A percentile compares a stretch with the other conserved stretches of the same genome.
Conservation (phyloP, 306 rosid genomes). For the Cicer judaicum region DNA sequence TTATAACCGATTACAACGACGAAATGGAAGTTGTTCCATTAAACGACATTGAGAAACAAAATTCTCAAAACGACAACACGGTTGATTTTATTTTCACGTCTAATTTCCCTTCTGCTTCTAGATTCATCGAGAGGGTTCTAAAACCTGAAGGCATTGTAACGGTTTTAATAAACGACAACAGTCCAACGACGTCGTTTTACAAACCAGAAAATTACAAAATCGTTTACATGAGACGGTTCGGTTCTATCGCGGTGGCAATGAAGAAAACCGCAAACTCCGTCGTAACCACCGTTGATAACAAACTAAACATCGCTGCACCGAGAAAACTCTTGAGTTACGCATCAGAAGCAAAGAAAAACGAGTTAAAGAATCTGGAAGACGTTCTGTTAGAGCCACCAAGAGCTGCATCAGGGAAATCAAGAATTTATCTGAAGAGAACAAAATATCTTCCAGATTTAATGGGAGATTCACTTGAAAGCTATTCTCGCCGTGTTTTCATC, state of each 20-base stretch:
- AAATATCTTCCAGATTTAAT: conserved; percentile 71
- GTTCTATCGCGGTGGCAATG: conserved; percentile 54
- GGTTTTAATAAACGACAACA: conserved; percentile 12
- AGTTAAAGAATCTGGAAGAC: conserved; percentile 69
- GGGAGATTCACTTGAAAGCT: conserved; percentile 73
- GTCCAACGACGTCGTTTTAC: neutral
- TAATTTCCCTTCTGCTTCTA: conserved; percentile 38
- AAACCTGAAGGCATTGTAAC: conserved; percentile 52
- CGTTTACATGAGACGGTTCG: conserved; percentile 52
- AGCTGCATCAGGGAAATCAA: conserved; percentile 65
- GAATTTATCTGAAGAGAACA: conserved; percentile 57
- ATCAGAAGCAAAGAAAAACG: conserved; percentile 62
- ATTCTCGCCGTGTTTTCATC: conserved; percentile 72
- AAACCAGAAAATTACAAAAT: conserved; percentile 51
- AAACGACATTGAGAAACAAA: conserved; percentile 46
- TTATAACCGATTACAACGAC: conserved; percentile 39
- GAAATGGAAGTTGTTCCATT: conserved; percentile 38
- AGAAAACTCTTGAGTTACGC: conserved; percentile 49
- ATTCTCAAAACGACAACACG: conserved; percentile 5
- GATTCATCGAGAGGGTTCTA: conserved; percentile 56
- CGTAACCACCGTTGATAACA: neutral
- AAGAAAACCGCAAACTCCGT: conserved; percentile 38
- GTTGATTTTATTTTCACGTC: conserved; percentile 56
- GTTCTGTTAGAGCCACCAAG: conserved; percentile 85
- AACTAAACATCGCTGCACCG: conserved; percentile 12